Evolutionary conservation across 2,329 filamentous ascomycete genomes (phyloP).

Genomic region (Domatiomyces globalis): DNA sequence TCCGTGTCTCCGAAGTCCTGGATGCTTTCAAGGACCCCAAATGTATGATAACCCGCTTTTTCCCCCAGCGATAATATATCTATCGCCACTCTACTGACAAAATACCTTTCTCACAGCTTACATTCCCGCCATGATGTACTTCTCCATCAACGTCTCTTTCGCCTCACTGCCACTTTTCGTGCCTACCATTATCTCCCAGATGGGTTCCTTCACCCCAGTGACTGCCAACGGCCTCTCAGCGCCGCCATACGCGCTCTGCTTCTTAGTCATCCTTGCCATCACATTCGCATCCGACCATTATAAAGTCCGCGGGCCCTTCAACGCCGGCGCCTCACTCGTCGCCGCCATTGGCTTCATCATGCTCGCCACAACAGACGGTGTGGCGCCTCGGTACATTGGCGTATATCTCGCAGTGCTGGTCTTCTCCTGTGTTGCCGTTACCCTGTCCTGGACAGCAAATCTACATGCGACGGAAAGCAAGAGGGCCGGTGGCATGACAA

Average conservation of each 20-base stretch:
- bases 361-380: slow-evolving; percentile 42
- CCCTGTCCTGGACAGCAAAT: slow-evolving; percentile 52
- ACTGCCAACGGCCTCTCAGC: slow-evolving; percentile 59
- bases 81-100: neutral
- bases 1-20: slow-evolving; percentile 36
- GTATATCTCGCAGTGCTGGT: slow-evolving; percentile 47
- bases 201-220: slow-evolving; percentile 51
- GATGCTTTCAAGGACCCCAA: slow-evolving; percentile 31
- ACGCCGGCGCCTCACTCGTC: slow-evolving; percentile 42
- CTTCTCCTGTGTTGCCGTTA: slow-evolving; percentile 54
- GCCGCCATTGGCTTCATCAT: slow-evolving; percentile 52
- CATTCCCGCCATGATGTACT: slow-evolving; percentile 42
- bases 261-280: slow-evolving; percentile 45
- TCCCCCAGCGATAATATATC: slow-evolving; percentile 5
- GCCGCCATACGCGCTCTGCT: slow-evolving; percentile 57
- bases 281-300: slow-evolving; percentile 51
- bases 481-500: slow-evolving; percentile 23
- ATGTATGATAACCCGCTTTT: slow-evolving; percentile 33
- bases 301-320: slow-evolving; percentile 48
- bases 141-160: slow-evolving; percentile 51
- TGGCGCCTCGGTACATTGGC: slow-evolving; percentile 38
- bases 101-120: slow-evolving; percentile 7
- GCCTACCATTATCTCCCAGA: slow-evolving; percentile 47
- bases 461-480: slow-evolving; percentile 14
- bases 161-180: slow-evolving; percentile 52